A percentile compares a stretch with the other conserved stretches of the same genome.
Evolutionary conservation across 129 eudicot species (phyloP).

Genomic region (Centella asiatica): DNA sequence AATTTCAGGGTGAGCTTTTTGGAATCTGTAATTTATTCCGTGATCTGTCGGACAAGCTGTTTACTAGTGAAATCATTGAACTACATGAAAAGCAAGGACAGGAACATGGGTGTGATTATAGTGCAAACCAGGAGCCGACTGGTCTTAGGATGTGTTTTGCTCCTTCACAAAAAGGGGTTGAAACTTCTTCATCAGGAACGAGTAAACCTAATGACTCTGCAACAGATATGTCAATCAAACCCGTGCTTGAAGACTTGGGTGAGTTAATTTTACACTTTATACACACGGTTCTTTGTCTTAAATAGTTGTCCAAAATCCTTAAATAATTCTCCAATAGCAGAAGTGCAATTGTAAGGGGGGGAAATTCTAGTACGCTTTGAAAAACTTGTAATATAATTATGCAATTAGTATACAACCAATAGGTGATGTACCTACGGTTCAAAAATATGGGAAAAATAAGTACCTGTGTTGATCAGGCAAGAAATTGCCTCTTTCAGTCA

Average conservation of each 20-base stretch:
- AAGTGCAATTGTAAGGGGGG: too few relatives aligned
- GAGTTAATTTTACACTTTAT: constrained; percentile 16
- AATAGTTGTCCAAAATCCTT: too few relatives aligned
- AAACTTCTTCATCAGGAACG: constrained; percentile 15
- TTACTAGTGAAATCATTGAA: constrained; percentile 84
- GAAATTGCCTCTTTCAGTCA: background rate
- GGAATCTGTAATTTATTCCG: constrained; percentile 91
- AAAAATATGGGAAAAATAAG: background rate
- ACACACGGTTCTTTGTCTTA: too few relatives aligned
- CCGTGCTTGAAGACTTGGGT: constrained; percentile 53
- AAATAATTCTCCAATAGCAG: too few relatives aligned
- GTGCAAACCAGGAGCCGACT: constrained; percentile 24
- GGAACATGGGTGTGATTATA: constrained; percentile 14
- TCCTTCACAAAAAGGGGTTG: constrained; percentile 32
- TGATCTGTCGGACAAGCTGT: constrained; percentile 83
- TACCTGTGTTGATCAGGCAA: background rate
- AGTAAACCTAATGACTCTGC: constrained; percentile 16
- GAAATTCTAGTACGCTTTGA: background rate
- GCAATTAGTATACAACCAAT: background rate
- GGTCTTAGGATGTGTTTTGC: constrained; percentile 43
- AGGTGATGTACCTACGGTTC: background rate
- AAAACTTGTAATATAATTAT: background rate
- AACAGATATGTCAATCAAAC: constrained; percentile 14
- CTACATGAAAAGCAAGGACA: constrained; percentile 49
- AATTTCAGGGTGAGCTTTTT: constrained; percentile 87